phyloP scores from a whole-genome alignment of 2,329 filamentous ascomycete species.

The Fusarium torulosum region DNA sequence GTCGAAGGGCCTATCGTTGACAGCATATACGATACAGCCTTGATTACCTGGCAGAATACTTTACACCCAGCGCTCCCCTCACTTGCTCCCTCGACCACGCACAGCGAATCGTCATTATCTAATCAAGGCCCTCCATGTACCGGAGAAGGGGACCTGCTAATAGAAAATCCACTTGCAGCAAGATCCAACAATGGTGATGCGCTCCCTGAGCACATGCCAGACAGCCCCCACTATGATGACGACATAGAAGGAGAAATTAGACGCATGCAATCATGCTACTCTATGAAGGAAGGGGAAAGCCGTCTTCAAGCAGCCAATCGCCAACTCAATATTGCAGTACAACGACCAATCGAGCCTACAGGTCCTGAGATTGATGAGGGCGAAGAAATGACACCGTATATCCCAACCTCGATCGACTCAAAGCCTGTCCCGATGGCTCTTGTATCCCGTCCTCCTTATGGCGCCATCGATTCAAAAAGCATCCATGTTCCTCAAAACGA shows the following conservation, averaged over 20 bases:
- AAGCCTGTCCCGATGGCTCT: constrained; percentile 77
- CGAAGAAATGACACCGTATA: constrained; percentile 75
- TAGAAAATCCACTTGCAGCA: not conserved
- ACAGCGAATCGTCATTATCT: constrained; percentile 7
- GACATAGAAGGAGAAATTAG: constrained; percentile 71
- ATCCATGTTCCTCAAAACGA: constrained; percentile 79
- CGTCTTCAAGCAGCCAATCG: constrained; percentile 70
- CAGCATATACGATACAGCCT: constrained; percentile 78
- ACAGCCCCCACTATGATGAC: constrained; percentile 73
- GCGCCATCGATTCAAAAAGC: constrained; percentile 70
- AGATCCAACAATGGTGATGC: not conserved
- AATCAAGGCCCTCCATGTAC: not conserved
- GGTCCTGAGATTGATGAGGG: constrained; percentile 66
- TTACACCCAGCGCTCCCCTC: constrained; percentile 52
- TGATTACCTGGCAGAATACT: constrained; percentile 77
- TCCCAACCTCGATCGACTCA: constrained; percentile 54
- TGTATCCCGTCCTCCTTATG: constrained; percentile 77
- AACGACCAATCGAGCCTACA: constrained; percentile 61
- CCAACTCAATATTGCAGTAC: constrained; percentile 74
- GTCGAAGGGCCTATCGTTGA: constrained; percentile 83
- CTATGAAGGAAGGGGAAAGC: constrained; percentile 63
- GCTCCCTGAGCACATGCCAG: constrained; percentile 68
- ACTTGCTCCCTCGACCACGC: not conserved
- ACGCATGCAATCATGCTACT: constrained; percentile 70
- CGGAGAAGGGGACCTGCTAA: not conserved